Evolutionary conservation across 768 basidiomycete genomes (phyloP).

Genomic region (Coprinopsis marcescibilis): DNA sequence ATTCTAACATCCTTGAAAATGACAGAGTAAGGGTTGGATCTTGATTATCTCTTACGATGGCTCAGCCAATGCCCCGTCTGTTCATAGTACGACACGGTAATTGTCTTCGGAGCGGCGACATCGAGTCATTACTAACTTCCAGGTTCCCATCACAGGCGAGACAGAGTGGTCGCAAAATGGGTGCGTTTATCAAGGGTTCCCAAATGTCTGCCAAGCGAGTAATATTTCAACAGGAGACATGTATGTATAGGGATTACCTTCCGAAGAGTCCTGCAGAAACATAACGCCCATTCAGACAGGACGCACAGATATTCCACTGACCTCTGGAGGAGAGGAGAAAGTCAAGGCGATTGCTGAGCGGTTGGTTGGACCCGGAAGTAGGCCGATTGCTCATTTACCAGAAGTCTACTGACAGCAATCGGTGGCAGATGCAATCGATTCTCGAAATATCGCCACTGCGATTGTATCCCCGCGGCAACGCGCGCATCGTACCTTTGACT

Average conservation of each 20-base stretch:
- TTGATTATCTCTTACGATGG: slow-evolving; percentile 18
- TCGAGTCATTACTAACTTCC: neutral
- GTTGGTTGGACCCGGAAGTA: slow-evolving; percentile 76
- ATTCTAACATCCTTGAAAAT: neutral
- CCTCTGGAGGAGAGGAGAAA: slow-evolving; percentile 64
- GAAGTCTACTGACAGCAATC: neutral
- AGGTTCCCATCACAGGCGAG: slow-evolving; percentile 49
- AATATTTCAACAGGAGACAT: slow-evolving; percentile 48
- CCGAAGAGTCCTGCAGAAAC: slow-evolving; percentile 4
- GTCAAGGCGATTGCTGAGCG: slow-evolving; percentile 56
- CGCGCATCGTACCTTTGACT: slow-evolving; percentile 80
- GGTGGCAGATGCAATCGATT: slow-evolving; percentile 64
- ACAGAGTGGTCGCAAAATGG: slow-evolving; percentile 94
- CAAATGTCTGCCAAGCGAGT: neutral
- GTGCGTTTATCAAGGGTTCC: slow-evolving; percentile 28
- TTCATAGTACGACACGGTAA: slow-evolving; percentile 78
- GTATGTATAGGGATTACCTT: slow-evolving; percentile 30
- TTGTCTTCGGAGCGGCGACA: neutral
- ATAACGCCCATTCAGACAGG: slow-evolving; percentile 57
- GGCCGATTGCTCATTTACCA: slow-evolving; percentile 23
- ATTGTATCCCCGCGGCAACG: slow-evolving; percentile 85
- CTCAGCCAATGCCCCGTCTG: slow-evolving; percentile 62
- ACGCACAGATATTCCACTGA: slow-evolving; percentile 82
- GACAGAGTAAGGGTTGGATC: neutral
- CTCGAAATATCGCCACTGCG: slow-evolving; percentile 65